Evolutionary conservation across 805 yeast species (phyloP).

Genomic region (Hanseniaspora singularis): DNA sequence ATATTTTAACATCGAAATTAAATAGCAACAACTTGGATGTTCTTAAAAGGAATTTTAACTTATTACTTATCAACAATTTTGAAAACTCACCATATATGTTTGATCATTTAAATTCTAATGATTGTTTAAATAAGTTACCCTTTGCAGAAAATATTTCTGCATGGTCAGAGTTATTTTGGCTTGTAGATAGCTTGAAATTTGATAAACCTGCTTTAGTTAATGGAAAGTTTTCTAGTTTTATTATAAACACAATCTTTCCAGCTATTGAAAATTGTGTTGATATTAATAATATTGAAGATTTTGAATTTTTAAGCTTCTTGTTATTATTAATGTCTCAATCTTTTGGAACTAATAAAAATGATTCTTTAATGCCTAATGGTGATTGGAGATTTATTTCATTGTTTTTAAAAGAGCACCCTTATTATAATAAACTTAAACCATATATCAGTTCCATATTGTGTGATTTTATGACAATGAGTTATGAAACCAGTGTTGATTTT

Average conservation of each 20-base stretch:
- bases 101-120: background rate
- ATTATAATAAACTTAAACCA: background rate
- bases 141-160: background rate
- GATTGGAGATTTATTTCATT: background rate
- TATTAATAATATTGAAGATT: background rate
- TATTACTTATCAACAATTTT: background rate
- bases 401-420: background rate
- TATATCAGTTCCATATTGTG: background rate
- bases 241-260: background rate
- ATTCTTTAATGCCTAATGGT: background rate
- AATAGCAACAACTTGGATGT: background rate
- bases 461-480: background rate
- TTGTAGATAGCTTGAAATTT: background rate
- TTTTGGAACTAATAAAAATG: background rate
- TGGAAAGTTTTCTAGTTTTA: background rate
- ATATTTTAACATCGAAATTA: background rate
- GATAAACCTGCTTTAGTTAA: slow-evolving; percentile 5
- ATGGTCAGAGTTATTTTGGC: background rate
- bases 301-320: slow-evolving; percentile 1
- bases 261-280: background rate
- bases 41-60: background rate
- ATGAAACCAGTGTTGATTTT: background rate
- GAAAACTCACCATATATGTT: background rate
- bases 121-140: background rate
- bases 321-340: background rate